A percentile compares a stretch with the other conserved stretches of the same genome.
Conservation (phyloP, 768 basidiomycete species). For the Polyporus arcularius region DNA sequence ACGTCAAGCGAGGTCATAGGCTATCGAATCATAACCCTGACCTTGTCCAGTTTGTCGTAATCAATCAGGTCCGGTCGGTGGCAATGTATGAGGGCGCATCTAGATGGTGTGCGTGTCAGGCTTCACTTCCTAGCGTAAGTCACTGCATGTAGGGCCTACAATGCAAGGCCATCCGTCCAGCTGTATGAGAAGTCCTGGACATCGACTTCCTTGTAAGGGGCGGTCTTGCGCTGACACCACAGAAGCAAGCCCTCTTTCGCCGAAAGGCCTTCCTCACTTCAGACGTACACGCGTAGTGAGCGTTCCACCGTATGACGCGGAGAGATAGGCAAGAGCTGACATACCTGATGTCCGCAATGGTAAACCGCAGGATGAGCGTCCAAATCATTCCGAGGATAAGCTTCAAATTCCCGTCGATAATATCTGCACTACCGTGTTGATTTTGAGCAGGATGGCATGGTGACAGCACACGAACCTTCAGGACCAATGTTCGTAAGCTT, state of each 20-base stretch:
- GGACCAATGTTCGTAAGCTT: conserved; percentile 98
- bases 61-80: conserved; percentile 96
- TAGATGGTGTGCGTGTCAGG: conserved; percentile 34
- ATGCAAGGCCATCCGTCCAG: conserved; percentile 93
- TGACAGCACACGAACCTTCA: conserved; percentile 58
- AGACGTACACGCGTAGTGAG: background rate
- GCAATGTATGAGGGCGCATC: conserved; percentile 96
- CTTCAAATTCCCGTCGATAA: conserved; percentile 98
- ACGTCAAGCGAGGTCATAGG: conserved; percentile 14
- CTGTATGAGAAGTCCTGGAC: conserved; percentile 92
- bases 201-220: conserved; percentile 85
- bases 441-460: background rate
- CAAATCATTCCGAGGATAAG: conserved; percentile 99
- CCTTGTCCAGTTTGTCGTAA: conserved; percentile 86
- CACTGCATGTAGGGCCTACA: conserved; percentile 45
- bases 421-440: conserved; percentile 57
- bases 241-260: conserved; percentile 96
- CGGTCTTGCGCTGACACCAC: conserved; percentile 98
- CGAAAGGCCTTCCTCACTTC: conserved; percentile 95
- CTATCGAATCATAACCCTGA: conserved; percentile 24
- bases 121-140: background rate
- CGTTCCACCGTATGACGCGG: background rate
- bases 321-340: conserved; percentile 27
- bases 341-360: conserved; percentile 97
- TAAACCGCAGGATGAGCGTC: conserved; percentile 96